Conservation (phyloP, 2,329 filamentous ascomycete species). For the Botrytis fragariae region DNA sequence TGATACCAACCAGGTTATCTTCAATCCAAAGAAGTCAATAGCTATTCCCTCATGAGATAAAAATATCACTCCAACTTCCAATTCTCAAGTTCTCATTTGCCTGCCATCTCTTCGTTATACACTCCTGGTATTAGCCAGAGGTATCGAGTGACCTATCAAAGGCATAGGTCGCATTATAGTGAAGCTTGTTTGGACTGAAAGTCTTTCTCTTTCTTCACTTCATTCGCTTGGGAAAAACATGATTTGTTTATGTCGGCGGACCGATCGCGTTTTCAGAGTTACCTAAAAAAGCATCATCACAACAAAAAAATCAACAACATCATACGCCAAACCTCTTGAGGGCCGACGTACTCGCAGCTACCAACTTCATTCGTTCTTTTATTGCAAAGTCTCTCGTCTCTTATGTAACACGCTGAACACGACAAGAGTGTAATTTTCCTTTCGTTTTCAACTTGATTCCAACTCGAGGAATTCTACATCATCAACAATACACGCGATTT, state of each 20-base stretch:
- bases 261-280: background rate
- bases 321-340: background rate
- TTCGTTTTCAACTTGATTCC: background rate
- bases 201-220: background rate
- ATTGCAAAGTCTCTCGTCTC: background rate
- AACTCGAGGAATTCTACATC: background rate
- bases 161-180: background rate
- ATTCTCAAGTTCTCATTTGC: background rate
- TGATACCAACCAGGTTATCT: background rate
- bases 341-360: background rate
- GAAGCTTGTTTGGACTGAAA: background rate
- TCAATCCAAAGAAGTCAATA: background rate
- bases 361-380: constrained; percentile 1
- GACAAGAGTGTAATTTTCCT: background rate
- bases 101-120: background rate
- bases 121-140: background rate
- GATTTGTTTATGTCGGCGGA: background rate
- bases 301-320: background rate
- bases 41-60: background rate
- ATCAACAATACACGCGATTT: background rate
- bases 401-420: background rate
- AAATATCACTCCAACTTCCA: background rate
- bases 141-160: background rate
- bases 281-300: background rate
- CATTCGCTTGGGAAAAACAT: background rate